Conservation (phyloP, 805 yeast genomes). For the Candida manassasensis region DNA sequence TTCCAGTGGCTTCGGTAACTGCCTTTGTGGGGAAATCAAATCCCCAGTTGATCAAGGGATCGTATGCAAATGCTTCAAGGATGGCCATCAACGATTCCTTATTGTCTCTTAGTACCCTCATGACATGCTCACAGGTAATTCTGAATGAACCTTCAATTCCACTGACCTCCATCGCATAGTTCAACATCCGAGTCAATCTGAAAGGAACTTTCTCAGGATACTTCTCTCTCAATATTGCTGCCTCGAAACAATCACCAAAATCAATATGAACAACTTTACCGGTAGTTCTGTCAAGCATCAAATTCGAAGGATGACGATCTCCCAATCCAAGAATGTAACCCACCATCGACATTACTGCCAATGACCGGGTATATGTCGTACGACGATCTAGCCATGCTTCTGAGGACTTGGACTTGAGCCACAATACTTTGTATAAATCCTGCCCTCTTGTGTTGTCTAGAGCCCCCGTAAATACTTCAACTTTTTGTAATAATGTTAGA, state of each 20-base stretch:
- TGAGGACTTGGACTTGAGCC: slow-evolving; percentile 94
- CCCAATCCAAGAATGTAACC: slow-evolving; percentile 97
- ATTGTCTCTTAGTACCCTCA: slow-evolving; percentile 89
- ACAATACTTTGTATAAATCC: slow-evolving; percentile 88
- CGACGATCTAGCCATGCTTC: slow-evolving; percentile 98
- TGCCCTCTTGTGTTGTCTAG: slow-evolving; percentile 94
- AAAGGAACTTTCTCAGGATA: slow-evolving; percentile 98
- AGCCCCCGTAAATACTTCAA: slow-evolving; percentile 95
- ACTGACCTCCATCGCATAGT: slow-evolving; percentile 98
- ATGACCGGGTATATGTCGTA: slow-evolving; percentile 90
- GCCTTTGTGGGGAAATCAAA: slow-evolving; percentile 86
- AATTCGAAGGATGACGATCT: slow-evolving; percentile 95
- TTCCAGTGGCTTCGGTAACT: slow-evolving; percentile 69
- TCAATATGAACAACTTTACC: slow-evolving; percentile 97
- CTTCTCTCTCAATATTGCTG: slow-evolving; percentile 92
- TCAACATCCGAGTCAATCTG: slow-evolving; percentile 92
- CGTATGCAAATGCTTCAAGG: slow-evolving; percentile 96
- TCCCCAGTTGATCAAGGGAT: slow-evolving; percentile 98
- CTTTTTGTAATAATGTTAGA: slow-evolving; percentile 82
- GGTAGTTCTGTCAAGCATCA: slow-evolving; percentile 89
- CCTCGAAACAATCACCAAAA: slow-evolving; percentile 98
- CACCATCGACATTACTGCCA: slow-evolving; percentile 98
- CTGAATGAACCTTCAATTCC: slow-evolving; percentile 97
- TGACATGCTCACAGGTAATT: slow-evolving; percentile 94
- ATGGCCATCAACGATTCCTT: slow-evolving; percentile 97